Evolutionary conservation across 2,329 filamentous ascomycete species (phyloP).

Genomic region (Stagonosporopsis tanaceti): DNA sequence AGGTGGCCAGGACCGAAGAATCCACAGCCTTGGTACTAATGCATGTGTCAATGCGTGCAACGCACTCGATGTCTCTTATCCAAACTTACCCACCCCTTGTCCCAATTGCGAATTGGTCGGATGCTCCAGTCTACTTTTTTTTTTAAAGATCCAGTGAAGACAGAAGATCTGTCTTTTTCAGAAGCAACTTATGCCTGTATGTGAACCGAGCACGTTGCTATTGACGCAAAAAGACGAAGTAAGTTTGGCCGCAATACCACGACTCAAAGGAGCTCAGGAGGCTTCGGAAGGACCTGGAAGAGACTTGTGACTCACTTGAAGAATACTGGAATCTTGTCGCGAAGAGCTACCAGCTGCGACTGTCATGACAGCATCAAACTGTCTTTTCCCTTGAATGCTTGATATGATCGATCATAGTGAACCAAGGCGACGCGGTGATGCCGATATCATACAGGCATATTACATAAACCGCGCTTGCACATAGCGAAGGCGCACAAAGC

Average conservation of each 20-base stretch:
- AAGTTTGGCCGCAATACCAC: neutral
- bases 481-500: neutral
- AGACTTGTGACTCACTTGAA: neutral
- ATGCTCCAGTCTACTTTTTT: no score
- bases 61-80: no score
- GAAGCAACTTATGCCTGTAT: no score
- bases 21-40: no score
- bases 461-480: neutral
- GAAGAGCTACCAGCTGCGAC: neutral
- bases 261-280: neutral
- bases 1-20: no score
- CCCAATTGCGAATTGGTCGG: no score
- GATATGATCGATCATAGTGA: neutral
- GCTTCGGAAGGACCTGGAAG: neutral
- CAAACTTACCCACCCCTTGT: no score
- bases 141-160: no score
- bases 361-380: neutral
- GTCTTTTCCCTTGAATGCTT: neutral
- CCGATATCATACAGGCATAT: neutral
- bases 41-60: no score
- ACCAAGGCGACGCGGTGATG: no score
- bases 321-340: neutral
- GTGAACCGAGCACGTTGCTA: no score
- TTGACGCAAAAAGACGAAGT: neutral
- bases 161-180: no score